Base-by-base conservation (phyloP, 306 rosid species). In the Cucurbita maxima region DNA sequence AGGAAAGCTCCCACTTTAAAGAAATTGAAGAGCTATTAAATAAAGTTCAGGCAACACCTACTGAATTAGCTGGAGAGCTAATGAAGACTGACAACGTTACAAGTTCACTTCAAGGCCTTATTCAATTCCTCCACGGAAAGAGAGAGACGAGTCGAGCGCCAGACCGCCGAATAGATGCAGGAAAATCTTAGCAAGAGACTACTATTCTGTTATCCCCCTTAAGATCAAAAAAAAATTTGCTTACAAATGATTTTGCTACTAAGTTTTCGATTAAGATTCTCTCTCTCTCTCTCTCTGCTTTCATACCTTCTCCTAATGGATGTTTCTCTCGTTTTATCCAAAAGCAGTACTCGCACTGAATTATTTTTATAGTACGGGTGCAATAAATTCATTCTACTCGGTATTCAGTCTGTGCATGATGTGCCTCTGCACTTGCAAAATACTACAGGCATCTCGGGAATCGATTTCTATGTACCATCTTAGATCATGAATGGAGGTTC, bases 31-130 rank as follows among this genome's bases (percentile, higher is more conserved):
- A 60, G 19, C 53, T 84, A 11, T 55, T 86, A 50, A 30, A 75
- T 6, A 64, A 79, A 79, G 82, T 50, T 52, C 15, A 76, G 64
- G 87, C 76, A 53, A 84, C 90, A 19, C 93, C 90, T 5, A 87
- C 93, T 37, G 87, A 88, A 63, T 79, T 82, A 74, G 85, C 84
- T 7, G 85, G 88, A 25, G 88, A 86, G 82, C 75, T 86, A 14
- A 82, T 86, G 89, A 84, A 68, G 74, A 79, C 77, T 58, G 83
- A 81, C 30, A 36, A 76, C 54, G 72, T 67, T 9, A 78, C 77
- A 38, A 76, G 58, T n/a, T 79, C 90, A 75, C 85, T 86, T 72
- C 73, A 74, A 62, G 87, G 86, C 72, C 82, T 88, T 20, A 7
- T 82, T 72, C 53, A 50, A 16, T 81, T 84, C 79, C 90, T 86